Evolutionary conservation across 2,329 filamentous ascomycete genomes (phyloP), one percentile per base, ranked within the genome.

Genomic region (Trichoderma sp.): DNA sequence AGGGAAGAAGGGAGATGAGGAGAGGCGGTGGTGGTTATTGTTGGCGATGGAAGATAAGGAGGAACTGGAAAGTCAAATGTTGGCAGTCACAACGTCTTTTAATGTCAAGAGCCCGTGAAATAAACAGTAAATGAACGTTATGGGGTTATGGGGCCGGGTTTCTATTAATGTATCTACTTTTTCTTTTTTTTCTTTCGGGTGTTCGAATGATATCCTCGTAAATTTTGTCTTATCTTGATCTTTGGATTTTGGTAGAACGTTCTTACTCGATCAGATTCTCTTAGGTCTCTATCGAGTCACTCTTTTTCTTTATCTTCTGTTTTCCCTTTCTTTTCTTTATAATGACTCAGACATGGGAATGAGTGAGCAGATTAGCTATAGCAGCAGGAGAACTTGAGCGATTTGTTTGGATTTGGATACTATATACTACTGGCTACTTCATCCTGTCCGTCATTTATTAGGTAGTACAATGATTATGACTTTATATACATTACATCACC

Each of bases 111-210:
- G n/a, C 21, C 21, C 32, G 30, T 66, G 43, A 30, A 52, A 46
- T 8, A 64, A 43, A 34, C 26, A 26, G 18, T 26, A 54, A 16
- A 55, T 26, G 58, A 39, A 39, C 24, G 49, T 21, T 46, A 54
- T 52, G 43, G 6, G 59, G 18, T 28, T n/a, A 26, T 34, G 32
- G 49, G 43, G 51, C 46, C 13, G 13, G 49, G 61, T 65, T 18
- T 39, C 51, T 65, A 30, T 34, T 65, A 32, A 46, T 56, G 37
- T 56, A 56, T 65, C 61, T 54, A 30, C n/a, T n/a, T n/a, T n/a
- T n/a, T n/a, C n/a, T n/a, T n/a, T n/a, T n/a, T n/a, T n/a, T n/a
- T 46, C 43, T 30, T 46, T 21, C 30, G 5, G 6, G 13, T 26
- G 49, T 49, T 52, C 24, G 49, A 14, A 52, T 52, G 49, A 52